Evolutionary conservation across 352 stramenopile species (phyloP), one percentile per base, ranked within the genome.

Genomic region (Globisporangium iwayamae): DNA sequence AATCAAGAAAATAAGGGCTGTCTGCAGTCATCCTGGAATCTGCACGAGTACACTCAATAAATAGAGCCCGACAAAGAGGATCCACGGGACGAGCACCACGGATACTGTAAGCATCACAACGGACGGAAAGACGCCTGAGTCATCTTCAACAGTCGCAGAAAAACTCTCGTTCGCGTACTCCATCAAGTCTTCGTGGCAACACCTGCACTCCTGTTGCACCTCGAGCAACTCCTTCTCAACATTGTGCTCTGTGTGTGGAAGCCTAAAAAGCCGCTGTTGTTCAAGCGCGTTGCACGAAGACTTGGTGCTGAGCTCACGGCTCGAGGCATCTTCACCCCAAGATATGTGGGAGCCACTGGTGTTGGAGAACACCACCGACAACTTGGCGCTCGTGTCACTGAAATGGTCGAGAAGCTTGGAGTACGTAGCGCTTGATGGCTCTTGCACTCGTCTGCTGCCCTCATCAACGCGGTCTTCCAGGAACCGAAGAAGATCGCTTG

Each of bases 141-240:
- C 32, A 22, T 68, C 60, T 39, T 63, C 39, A 22, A 60, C 46
- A 39, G 67, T 34, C 11, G 48, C 63, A 8, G 51, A 28, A 2
- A 72, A n/a, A 14, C 56, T 60, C 10, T 81, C 68, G 30, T 65
- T 67, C n/a, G 72, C 68, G 22, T 79, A 81, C 10, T 70, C 62
- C 43, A 75, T 58, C 16, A 67, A 66, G 16, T 74, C 63, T 34
- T 76, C 71, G 30, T 75, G 46, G 18, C 71, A 56, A 11, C 62
- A 63, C 16, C 70, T 60, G 22, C 66, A 70, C 10, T 73, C 65
- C 3, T 53, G 32, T 32, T 65, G 62, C 2, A 64, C 53, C 41
- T 65, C 39, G 2, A 53, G 14, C 25, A 76, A 67, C 11, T 38
- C 14, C 10, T 50, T 56, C 30, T 78, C 63, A 6, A 61, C 47